A percentile compares a stretch with the other conserved stretches of the same genome.
Evolutionary conservation across 345 rosid species (phyloP).

Genomic region (Barbarea vulgaris): DNA sequence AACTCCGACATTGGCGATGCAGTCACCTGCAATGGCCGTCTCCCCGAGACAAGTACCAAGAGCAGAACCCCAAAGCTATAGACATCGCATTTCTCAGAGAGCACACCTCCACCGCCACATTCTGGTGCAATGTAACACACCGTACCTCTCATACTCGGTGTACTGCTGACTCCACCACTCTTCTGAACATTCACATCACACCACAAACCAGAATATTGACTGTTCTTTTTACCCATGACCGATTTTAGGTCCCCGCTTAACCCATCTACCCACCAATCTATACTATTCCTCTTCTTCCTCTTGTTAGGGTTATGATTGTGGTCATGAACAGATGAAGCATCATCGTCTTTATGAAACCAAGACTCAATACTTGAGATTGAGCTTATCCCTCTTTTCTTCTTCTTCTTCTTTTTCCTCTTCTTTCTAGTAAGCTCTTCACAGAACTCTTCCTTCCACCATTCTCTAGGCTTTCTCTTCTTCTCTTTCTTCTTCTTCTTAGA

Average conservation of each 20-base stretch:
- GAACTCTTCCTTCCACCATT: constrained; percentile 91
- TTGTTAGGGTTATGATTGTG: constrained; percentile 32
- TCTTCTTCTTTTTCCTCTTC: constrained; percentile 59
- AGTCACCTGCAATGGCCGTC: constrained; percentile 74
- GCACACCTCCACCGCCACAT: constrained; percentile 66
- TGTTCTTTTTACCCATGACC: constrained; percentile 43
- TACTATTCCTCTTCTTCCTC: constrained; percentile 62
- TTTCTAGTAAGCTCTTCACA: constrained; percentile 64
- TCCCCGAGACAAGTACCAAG: constrained; percentile 68
- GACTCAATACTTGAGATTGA: constrained; percentile 52
- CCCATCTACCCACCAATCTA: constrained; percentile 78
- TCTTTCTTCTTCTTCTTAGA: constrained; percentile 50
- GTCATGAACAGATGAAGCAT: constrained; percentile 41
- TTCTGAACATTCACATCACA: constrained; percentile 63
- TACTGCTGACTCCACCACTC: constrained; percentile 80
- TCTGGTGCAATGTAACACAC: constrained; percentile 86
- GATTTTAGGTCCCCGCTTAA: constrained; percentile 62
- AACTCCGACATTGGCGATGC: constrained; percentile 81
- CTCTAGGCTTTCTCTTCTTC: constrained; percentile 67
- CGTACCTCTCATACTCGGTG: constrained; percentile 88
- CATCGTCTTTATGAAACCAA: constrained; percentile 72
- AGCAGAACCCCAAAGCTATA: constrained; percentile 78
- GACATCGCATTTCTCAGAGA: constrained; percentile 76
- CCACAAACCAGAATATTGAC: constrained; percentile 61
- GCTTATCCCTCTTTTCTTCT: constrained; percentile 49